These are phyloP conservation scores for Annulohypoxylon truncatum DNA, from an alignment of 2,329 filamentous ascomycete genomes.

Conservation along the genomic window DNA sequence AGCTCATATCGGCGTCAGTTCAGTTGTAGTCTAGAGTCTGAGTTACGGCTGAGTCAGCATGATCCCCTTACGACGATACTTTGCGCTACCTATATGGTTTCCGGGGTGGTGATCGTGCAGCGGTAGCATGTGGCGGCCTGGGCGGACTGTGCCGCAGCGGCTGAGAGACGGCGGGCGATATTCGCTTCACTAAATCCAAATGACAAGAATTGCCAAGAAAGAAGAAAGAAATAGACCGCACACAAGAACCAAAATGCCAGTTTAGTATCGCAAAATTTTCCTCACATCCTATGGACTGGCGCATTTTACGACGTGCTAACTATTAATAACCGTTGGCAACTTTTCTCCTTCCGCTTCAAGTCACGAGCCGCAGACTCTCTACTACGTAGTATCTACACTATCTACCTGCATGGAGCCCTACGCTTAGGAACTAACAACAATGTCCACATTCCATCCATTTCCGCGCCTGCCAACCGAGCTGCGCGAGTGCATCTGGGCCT, in stretches of 20 bases:
- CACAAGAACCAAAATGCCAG: background rate
- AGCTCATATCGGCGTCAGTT: background rate
- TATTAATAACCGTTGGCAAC: slow-evolving; percentile 3
- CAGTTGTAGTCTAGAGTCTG: background rate
- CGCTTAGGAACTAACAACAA: slow-evolving; percentile 17
- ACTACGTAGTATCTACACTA: background rate
- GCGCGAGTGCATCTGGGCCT: slow-evolving; percentile 25
- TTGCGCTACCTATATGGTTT: background rate
- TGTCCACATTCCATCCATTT: slow-evolving; percentile 32
- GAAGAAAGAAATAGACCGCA: too few relatives aligned
- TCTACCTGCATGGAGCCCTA: slow-evolving; percentile 11
- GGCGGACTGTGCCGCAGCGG: background rate
- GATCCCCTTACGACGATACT: slow-evolving; percentile 8
- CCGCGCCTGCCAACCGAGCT: slow-evolving; percentile 27
- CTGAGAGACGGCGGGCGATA: too few relatives aligned
- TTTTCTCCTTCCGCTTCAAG: slow-evolving; percentile 12
- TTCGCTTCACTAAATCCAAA: too few relatives aligned
- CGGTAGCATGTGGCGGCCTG: background rate
- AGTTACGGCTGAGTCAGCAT: background rate
- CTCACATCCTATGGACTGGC: background rate
- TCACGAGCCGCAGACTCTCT: background rate
- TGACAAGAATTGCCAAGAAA: background rate
- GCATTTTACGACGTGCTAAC: slow-evolving; percentile 11
- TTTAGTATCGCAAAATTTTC: slow-evolving; percentile 1
- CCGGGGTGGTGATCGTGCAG: background rate